Percentiles rank a stretch among this genome's conserved stretches.
Evolutionary conservation across 2,329 filamentous ascomycete species (phyloP).

Genomic region (Arthrobotrys conoides): DNA sequence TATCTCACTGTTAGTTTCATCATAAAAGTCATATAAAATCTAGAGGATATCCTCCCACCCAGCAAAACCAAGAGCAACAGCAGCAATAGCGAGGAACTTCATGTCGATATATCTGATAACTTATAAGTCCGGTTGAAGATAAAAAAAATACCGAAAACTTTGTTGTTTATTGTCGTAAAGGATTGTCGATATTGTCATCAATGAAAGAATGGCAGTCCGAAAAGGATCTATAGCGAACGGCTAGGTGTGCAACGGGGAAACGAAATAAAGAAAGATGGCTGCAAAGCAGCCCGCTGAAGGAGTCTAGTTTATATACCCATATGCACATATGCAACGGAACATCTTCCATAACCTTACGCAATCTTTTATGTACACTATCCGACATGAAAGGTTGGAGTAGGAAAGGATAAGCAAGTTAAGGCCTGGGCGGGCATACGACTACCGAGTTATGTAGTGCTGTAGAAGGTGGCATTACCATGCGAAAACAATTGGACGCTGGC

Average conservation of each 20-base stretch:
- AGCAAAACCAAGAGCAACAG: conserved; percentile 11
- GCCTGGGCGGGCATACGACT: conserved; percentile 14
- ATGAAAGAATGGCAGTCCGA: background rate
- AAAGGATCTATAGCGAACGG: conserved; percentile 26
- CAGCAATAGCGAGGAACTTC: conserved; percentile 11
- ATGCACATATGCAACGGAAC: background rate
- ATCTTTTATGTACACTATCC: background rate
- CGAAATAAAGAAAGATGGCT: conserved; percentile 34
- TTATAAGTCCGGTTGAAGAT: background rate
- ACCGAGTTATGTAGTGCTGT: background rate
- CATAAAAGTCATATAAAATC: no score
- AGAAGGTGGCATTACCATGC: conserved; percentile 2
- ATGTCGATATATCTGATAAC: background rate
- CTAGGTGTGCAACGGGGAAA: conserved; percentile 27
- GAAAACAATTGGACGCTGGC: background rate
- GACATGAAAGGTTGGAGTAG: background rate
- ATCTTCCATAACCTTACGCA: background rate
- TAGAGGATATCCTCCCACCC: conserved; percentile 1
- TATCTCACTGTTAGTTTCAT: background rate
- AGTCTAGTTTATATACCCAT: conserved; percentile 22
- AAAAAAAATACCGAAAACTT: background rate
- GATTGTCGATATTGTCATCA: background rate
- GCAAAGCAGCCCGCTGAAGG: conserved; percentile 6
- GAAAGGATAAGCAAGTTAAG: conserved; percentile 14
- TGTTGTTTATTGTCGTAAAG: background rate